Base-by-base conservation (phyloP, 805 yeast species). In the Tetrapisispora phaffii region DNA sequence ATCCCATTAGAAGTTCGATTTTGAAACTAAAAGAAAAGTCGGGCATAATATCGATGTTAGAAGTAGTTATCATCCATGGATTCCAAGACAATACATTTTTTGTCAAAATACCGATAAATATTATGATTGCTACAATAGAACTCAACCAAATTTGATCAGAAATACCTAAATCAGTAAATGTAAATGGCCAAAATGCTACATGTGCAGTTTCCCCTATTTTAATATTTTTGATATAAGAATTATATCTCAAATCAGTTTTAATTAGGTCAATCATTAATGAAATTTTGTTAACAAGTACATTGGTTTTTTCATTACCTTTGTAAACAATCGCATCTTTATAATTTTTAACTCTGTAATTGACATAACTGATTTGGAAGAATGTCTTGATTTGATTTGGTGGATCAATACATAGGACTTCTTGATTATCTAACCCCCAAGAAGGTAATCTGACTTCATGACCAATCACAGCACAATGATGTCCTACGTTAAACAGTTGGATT, bases 401-500 rank as follows among this genome's bases (percentile, higher is more conserved):
- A 42, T 80, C 81, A 44, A 87, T 74, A 62, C 98, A 93, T 34
- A 87, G 67, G 10, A 90, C 94, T 69, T 93, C 98, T 65, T 83
- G 85, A 61, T 88, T 96, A 47, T 72, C 73, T 54, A 74, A 75
- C 1, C 85, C 97, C 94, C 95, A 85, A 7, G 72, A 73, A n/a
- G 96, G 96, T 34, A 93, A 69, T 57, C 72, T 76, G 19, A 73
- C 73, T 38, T 74, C 75, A 59, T 89, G 95, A n/a, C 88, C 78
- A 54, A 87, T 64, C 45, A 93, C 63, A 17, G 71, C 69, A 64
- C 98, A 93, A 26, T 74, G 71, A 26, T 84, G 76, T 34, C 80
- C 80, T 16, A 71, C 65, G 62, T 85, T 94, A 44, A 72, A 67
- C 17, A 90, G 66, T 59, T 77, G 80, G 67, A 93, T 80, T 26